These are phyloP conservation scores for Cyamopsis tetragonoloba DNA, from an alignment of 306 rosid genomes.

Conservation along the genomic window DNA sequence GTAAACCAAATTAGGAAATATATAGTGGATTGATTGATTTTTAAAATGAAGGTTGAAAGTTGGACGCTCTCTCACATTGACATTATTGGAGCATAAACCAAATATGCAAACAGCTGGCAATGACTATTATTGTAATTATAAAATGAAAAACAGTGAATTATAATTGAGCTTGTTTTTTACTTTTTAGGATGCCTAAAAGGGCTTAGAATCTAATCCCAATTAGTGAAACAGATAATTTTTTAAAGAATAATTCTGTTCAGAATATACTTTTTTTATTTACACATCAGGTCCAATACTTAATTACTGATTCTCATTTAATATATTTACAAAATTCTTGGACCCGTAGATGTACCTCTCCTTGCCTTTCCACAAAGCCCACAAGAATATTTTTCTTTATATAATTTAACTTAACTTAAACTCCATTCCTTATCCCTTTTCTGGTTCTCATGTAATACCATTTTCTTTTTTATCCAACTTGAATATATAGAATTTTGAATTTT, in stretches of 20 bases:
- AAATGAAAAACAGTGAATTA: conserved; percentile 10
- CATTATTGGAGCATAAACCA: neutral
- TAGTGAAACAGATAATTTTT: conserved; percentile 45
- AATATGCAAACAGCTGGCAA: conserved; percentile 30
- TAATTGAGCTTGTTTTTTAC: neutral
- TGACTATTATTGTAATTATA: too few relatives aligned
- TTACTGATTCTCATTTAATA: conserved; percentile 48
- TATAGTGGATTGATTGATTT: too few relatives aligned
- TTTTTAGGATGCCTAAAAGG: conserved; percentile 32
- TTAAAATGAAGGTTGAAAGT: conserved; percentile 7
- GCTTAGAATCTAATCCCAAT: conserved; percentile 39
- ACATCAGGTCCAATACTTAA: conserved; percentile 22
- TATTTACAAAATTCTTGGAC: conserved; percentile 43
- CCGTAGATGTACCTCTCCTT: conserved; percentile 57
- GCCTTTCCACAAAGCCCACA: conserved; percentile 61
- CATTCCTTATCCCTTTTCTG: conserved; percentile 28
- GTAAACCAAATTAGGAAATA: too few relatives aligned
- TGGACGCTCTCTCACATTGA: neutral
- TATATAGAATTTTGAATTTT: conserved; percentile 38
- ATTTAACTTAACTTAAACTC: conserved; percentile 38
- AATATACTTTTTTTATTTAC: conserved; percentile 23
- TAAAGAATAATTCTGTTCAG: conserved; percentile 40
- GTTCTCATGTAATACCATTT: conserved; percentile 23
- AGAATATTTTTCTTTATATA: conserved; percentile 50
- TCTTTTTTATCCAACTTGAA: conserved; percentile 44